Evolutionary conservation across 192 early-diverging fungal species (phyloP).

Genomic region (Umbelopsis isabellina): DNA sequence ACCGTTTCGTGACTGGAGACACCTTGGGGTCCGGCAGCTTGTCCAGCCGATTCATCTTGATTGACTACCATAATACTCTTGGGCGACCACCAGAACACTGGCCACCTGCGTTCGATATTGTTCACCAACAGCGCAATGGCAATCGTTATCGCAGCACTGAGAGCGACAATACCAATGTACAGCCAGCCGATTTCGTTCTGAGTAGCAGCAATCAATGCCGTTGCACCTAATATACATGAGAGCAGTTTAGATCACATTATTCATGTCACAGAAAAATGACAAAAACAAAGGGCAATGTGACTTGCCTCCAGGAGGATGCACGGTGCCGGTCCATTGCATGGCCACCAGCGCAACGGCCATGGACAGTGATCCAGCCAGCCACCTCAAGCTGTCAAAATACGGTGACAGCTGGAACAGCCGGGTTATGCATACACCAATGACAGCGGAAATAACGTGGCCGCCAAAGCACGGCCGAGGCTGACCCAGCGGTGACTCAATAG

Average conservation of each 20-base stretch:
- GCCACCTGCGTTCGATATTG: constrained; percentile 57
- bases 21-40: background rate
- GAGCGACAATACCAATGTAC: constrained; percentile 47
- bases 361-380: constrained; percentile 54
- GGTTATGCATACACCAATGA: constrained; percentile 48
- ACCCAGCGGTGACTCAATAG: constrained; percentile 61
- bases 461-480: constrained; percentile 56
- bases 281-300: background rate
- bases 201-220: constrained; percentile 53
- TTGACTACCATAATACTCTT: constrained; percentile 31
- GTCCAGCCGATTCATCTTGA: constrained; percentile 25
- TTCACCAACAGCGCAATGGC: constrained; percentile 50
- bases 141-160: constrained; percentile 51
- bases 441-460: constrained; percentile 50
- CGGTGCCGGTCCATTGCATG: constrained; percentile 58
- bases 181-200: constrained; percentile 49
- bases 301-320: constrained; percentile 55
- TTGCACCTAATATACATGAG: constrained; percentile 36
- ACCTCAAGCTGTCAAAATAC: constrained; percentile 40
- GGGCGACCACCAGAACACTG: constrained; percentile 57
- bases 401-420: constrained; percentile 43
- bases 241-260: too few species aligned
- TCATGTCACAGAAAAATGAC: too few species aligned
- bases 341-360: constrained; percentile 48
- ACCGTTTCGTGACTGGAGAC: background rate